These are phyloP conservation scores for Penicillium cinerascens DNA, from an alignment of 495 filamentous ascomycete genomes.

Conservation along the genomic window DNA sequence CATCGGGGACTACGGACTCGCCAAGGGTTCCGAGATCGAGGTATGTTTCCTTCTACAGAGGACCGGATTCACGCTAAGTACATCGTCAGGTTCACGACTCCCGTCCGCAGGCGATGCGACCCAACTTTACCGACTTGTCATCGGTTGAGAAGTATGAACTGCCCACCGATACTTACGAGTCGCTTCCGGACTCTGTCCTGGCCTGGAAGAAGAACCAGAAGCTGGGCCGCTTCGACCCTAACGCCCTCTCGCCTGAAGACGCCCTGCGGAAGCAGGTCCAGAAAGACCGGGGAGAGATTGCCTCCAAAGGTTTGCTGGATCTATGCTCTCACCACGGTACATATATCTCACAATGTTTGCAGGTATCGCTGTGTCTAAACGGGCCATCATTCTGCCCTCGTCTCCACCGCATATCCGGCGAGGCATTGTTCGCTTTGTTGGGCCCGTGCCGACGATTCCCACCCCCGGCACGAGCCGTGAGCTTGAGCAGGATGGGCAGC, in stretches of 20 bases:
- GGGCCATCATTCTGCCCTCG: constrained; percentile 43
- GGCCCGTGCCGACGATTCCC: constrained; percentile 77
- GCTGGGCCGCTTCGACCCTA: constrained; percentile 90
- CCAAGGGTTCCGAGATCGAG: constrained; percentile 43
- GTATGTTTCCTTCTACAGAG: constrained; percentile 17
- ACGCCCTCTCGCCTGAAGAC: constrained; percentile 57
- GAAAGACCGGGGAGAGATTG: constrained; percentile 61
- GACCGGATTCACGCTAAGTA: not conserved
- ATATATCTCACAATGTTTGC: not conserved
- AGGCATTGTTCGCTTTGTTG: constrained; percentile 80
- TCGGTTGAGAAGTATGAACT: constrained; percentile 83
- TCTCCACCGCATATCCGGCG: constrained; percentile 61
- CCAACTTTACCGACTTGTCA: constrained; percentile 74
- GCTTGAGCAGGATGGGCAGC: constrained; percentile 14
- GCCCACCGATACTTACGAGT: constrained; percentile 75
- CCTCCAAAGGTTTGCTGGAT: constrained; percentile 49
- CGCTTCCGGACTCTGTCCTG: constrained; percentile 78
- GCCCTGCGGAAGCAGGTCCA: constrained; percentile 65
- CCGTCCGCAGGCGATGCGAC: constrained; percentile 64
- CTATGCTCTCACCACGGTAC: constrained; percentile 5
- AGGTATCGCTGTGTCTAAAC: constrained; percentile 34
- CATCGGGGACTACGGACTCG: constrained; percentile 40
- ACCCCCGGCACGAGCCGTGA: constrained; percentile 37
- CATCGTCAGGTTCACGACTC: constrained; percentile 68
- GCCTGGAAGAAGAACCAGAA: constrained; percentile 92